Evolutionary conservation across 331 rosid genomes (phyloP).

Genomic region (Cucumis variabilis): DNA sequence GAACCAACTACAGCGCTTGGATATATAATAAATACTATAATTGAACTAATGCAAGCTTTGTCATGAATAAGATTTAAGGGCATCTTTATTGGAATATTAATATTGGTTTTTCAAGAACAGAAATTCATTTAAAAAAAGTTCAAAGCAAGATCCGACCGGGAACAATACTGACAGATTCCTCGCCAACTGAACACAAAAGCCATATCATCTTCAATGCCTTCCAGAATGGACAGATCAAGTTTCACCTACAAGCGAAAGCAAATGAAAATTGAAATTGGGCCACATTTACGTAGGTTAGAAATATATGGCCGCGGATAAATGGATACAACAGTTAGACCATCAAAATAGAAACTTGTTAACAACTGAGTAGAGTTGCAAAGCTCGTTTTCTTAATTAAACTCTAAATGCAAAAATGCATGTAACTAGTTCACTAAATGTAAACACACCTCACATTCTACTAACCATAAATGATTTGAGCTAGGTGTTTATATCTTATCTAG

Average conservation of each 20-base stretch:
- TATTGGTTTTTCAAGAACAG: background rate
- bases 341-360: too few species aligned
- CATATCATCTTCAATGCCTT: conserved; percentile 49
- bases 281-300: too few species aligned
- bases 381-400: too few species aligned
- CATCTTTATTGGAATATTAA: background rate
- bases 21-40: background rate
- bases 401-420: too few species aligned
- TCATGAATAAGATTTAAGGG: background rate
- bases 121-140: background rate
- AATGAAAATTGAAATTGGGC: background rate
- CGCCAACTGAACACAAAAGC: conserved; percentile 52
- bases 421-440: too few species aligned
- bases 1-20: conserved; percentile 46
- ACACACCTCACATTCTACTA: too few species aligned
- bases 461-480: too few species aligned
- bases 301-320: too few species aligned
- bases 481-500: too few species aligned
- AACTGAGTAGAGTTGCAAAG: too few species aligned
- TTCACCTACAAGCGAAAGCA: conserved; percentile 38
- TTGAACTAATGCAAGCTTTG: background rate
- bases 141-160: conserved; percentile 38
- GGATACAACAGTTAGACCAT: too few species aligned
- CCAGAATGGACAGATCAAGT: conserved; percentile 41
- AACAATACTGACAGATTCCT: conserved; percentile 47